Evolutionary conservation across 225 moss, liverwort and hornwort species (phyloP), one percentile per base, ranked within the genome.

Genomic region (Physcomitrium patens): DNA sequence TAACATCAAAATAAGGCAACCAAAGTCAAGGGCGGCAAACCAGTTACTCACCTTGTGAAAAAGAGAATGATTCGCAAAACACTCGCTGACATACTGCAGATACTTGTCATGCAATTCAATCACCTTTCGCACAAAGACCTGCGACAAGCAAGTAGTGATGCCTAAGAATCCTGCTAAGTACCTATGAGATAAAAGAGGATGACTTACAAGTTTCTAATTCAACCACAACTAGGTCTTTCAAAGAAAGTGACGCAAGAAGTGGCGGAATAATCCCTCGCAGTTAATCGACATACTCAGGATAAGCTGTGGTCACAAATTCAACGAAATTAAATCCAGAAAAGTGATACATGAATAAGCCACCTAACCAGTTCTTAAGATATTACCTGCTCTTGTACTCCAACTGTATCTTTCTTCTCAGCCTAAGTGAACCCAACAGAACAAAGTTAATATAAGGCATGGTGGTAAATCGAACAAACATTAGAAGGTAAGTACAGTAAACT

Each of bases 81-180:
- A 92, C 44, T 86, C 84, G 77, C 83, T 91, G 53, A 91, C 89
- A 74, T 91, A 91, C 75, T 91, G 89, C 71, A 91, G 60, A 77
- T 89, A 91, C 68, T 91, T 91, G 77, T 91, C 89, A 77, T 91
- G 91, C 7, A 91, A 80, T 70, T 91, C 91, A 47, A 91, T 91
- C 47, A 89, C 88, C 78, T 91, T 91, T 54, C 91, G 82, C 49
- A 91, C 91, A 75, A 89, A 91, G 12, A 88, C 91, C 91, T 91
- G 82, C 18, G 63, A 41, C 57, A 16, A 68, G 47, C 61, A 19
- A 73, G 24, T 13, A 68, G 22, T 18, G 50, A 44, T 7, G 3
- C 46, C 24, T 24, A 24, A 24, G 24, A 24, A 24, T 24, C 24
- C 5, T 46, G 18, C 19, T 18, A 22, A 59, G 51, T 17, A 51